phyloP scores from a whole-genome alignment of 768 basidiomycete species.

The Strobilomyces dryophilus region DNA sequence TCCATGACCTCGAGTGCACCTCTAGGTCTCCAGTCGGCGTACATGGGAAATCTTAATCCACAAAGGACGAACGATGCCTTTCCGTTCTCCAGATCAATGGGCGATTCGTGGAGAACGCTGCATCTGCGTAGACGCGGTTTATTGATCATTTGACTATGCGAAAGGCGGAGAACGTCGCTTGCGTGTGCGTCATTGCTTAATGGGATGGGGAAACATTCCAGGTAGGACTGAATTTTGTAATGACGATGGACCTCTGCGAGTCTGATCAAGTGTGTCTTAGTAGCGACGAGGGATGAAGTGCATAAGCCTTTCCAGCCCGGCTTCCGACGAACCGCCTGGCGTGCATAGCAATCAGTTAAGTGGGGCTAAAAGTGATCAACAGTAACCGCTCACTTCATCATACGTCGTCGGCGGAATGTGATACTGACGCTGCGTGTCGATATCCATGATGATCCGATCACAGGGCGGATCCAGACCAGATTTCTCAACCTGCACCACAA shows the following conservation, averaged over 20 bases:
- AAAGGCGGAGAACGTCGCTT: background rate
- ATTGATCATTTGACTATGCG: background rate
- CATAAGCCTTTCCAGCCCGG: too few relatives aligned
- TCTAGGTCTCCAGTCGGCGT: background rate
- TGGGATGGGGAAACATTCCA: conserved; percentile 9
- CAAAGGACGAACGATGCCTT: background rate
- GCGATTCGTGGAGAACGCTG: conserved; percentile 1
- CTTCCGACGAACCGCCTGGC: too few relatives aligned
- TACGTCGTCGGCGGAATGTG: background rate
- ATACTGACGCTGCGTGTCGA: background rate
- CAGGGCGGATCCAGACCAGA: background rate
- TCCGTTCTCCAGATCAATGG: background rate
- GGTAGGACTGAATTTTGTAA: background rate
- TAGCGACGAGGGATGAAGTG: conserved; percentile 2
- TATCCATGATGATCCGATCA: background rate
- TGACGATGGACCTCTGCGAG: background rate
- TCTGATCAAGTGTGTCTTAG: background rate
- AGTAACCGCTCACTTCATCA: background rate
- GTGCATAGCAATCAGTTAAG: background rate
- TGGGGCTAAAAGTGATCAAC: background rate
- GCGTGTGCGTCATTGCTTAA: background rate
- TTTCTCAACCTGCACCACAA: conserved; percentile 4
- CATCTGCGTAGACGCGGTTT: background rate
- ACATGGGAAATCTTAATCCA: background rate
- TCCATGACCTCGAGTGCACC: background rate